Evolutionary conservation across 495 filamentous ascomycete species (phyloP).

Genomic region (Lichenothelia convexa): DNA sequence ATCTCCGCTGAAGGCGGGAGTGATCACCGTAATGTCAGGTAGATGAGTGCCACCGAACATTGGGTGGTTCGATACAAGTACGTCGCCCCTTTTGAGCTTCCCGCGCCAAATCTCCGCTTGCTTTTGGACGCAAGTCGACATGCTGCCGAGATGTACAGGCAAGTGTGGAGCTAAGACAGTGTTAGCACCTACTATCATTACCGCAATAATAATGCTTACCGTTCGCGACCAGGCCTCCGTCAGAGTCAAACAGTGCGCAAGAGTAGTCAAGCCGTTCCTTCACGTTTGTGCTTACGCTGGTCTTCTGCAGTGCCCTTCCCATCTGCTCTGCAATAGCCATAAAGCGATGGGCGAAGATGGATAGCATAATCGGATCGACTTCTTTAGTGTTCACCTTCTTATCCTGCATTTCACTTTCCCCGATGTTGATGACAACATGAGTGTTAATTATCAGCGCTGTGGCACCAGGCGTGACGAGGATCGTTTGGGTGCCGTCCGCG

Average conservation of each 20-base stretch:
- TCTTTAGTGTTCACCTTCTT: constrained; percentile 28
- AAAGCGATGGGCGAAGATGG: constrained; percentile 90
- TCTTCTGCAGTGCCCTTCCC: constrained; percentile 91
- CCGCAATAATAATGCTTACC: constrained; percentile 18
- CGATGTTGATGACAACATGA: constrained; percentile 56
- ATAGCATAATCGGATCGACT: constrained; percentile 78
- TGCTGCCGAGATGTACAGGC: constrained; percentile 78
- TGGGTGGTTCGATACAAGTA: constrained; percentile 89
- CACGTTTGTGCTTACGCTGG: constrained; percentile 92
- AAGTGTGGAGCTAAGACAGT: constrained; percentile 53
- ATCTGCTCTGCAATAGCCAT: constrained; percentile 99
- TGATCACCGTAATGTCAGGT: constrained; percentile 87
- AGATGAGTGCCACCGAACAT: constrained; percentile 80
- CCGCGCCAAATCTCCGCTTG: constrained; percentile 89
- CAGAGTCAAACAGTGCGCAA: constrained; percentile 81
- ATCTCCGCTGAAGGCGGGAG: constrained; percentile 73
- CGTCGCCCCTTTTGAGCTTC: constrained; percentile 77
- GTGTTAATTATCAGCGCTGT: constrained; percentile 55
- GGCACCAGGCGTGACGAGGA: constrained; percentile 71
- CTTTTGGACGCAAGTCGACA: constrained; percentile 87
- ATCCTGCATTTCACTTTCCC: constrained; percentile 36
- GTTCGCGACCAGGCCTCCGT: constrained; percentile 87
- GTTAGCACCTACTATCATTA: neutral
- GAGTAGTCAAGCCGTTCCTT: constrained; percentile 96
- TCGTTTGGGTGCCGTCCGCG: constrained; percentile 89